Evolutionary conservation across 192 early-diverging fungal species (phyloP), one percentile per base, ranked within the genome.

Genomic region (Allomyces macrogynus): DNA sequence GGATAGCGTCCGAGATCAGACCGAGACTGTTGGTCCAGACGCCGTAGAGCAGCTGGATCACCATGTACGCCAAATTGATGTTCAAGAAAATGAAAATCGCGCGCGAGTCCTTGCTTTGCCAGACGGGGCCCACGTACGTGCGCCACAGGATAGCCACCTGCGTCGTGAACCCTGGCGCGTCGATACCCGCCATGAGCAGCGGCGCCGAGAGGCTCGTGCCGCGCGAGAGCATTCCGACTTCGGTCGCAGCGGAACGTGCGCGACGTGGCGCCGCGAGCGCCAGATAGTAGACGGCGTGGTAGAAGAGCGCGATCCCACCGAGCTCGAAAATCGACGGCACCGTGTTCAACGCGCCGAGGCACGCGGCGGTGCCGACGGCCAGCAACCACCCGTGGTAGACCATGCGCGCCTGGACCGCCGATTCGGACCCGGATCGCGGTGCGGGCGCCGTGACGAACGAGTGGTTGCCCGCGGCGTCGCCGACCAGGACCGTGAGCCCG

Each of bases 41-140:
- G 60, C 88, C 88, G 63, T 90, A 90, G 11, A 81, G 64, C 26
- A 90, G 73, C 75, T 97, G 92, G 23, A 97, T 86, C 68, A 87
- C 81, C 82, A 92, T 95, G 70, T 93, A 97, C 16, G 84, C 82
- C 23, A 97, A 74, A 73, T 97, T 97, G 62, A 97, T 79, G 40
- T 91, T 70, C 67, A 97, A 73, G 69, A 97, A 97, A 74, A 87
- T 87, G 72, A 93, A 92, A 66, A 97, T 91, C 71, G 90, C 90
- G 68, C 89, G 83, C 10, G 94, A 95, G 63, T 89, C 84, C 32
- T 72, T 72, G 71, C 88, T 83, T 32, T 74, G 78, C 57, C 84
- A 61, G 61, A 91, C 85, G 49, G 49, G 49, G 3, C 20, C 20
- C 12, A 57, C 49, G 49, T 57, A 57, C 49, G 20, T n/a, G 49